Conservation (phyloP, 2,329 filamentous ascomycete genomes). For the Paramyrothecium sp. region DNA sequence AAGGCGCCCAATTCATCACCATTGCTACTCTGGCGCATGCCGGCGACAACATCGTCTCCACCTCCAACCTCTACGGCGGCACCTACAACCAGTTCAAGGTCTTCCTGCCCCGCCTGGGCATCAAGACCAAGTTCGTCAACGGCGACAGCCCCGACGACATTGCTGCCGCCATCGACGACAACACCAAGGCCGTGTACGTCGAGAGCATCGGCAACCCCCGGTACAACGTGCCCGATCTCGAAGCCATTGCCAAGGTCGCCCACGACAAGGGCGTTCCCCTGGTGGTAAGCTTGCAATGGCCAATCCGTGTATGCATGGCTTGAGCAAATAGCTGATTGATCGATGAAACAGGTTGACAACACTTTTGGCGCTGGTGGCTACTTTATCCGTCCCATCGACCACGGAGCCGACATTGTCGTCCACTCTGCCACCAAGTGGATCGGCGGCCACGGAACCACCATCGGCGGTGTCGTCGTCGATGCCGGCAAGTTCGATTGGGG, state of each 20-base stretch:
- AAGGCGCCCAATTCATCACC: constrained; percentile 89
- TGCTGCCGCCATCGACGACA: constrained; percentile 80
- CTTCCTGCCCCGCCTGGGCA: constrained; percentile 80
- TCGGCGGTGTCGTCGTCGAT: constrained; percentile 84
- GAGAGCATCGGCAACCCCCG: constrained; percentile 93
- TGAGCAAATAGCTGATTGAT: no score
- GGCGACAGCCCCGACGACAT: constrained; percentile 80
- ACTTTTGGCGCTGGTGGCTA: constrained; percentile 93
- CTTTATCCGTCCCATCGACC: constrained; percentile 81
- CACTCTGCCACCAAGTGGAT: constrained; percentile 98
- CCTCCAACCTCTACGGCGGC: constrained; percentile 87
- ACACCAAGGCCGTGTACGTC: constrained; percentile 88
- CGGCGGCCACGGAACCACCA: constrained; percentile 89
- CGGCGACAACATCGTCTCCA: constrained; percentile 92
- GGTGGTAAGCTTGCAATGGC: constrained; percentile 51
- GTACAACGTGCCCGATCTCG: constrained; percentile 91
- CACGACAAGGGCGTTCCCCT: constrained; percentile 66
- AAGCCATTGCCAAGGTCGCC: constrained; percentile 79
- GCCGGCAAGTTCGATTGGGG: constrained; percentile 94
- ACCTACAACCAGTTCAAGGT: constrained; percentile 99
- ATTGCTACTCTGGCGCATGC: constrained; percentile 79
- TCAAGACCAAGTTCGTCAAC: constrained; percentile 82
- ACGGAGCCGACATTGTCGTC: constrained; percentile 90
- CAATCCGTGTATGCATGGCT: no score
- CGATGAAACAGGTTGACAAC: constrained; percentile 72